phyloP scores from a whole-genome alignment of 139 green algal species.

The Raphidocelis subcapitata region DNA sequence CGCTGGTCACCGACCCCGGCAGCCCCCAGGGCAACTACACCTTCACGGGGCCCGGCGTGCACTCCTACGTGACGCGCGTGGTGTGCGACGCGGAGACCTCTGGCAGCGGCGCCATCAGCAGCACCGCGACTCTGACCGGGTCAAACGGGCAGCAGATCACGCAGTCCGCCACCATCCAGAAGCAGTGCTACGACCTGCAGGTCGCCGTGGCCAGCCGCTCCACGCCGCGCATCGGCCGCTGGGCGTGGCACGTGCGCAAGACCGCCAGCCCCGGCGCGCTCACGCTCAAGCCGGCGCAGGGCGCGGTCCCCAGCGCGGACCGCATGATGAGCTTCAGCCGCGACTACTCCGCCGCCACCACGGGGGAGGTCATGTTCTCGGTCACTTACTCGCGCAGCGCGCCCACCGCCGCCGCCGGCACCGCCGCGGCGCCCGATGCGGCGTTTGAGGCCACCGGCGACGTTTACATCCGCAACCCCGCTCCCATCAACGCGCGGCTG shows the following conservation, averaged over 20 bases:
- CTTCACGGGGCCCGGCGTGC: no score
- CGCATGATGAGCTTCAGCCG: no score
- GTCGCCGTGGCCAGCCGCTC: background rate
- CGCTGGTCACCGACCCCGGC: no score
- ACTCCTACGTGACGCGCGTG: no score
- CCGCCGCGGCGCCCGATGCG: background rate
- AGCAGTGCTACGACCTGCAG: constrained; percentile 27
- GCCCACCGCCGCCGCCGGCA: background rate
- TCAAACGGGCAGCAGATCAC: constrained; percentile 21
- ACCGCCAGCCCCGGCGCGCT: no score
- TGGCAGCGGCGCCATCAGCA: constrained; percentile 10
- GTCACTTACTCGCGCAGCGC: constrained; percentile 24
- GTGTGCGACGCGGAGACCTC: no score
- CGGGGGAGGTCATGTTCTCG: constrained; percentile 12
- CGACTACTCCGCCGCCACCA: background rate
- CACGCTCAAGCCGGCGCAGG: no score
- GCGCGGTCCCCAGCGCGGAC: no score
- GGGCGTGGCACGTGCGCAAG: no score
- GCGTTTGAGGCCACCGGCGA: constrained; percentile 15
- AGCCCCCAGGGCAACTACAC: no score
- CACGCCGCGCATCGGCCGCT: no score
- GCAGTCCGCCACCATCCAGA: constrained; percentile 26
- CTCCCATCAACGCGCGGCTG: constrained; percentile 10
- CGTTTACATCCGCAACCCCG: constrained; percentile 17
- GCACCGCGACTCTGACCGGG: constrained; percentile 16